Percentiles rank a stretch among this genome's conserved stretches.
These are phyloP conservation scores for Pelargonium myrrhifolium DNA, from an alignment of 441 rosid species.

Conservation along the genomic window DNA sequence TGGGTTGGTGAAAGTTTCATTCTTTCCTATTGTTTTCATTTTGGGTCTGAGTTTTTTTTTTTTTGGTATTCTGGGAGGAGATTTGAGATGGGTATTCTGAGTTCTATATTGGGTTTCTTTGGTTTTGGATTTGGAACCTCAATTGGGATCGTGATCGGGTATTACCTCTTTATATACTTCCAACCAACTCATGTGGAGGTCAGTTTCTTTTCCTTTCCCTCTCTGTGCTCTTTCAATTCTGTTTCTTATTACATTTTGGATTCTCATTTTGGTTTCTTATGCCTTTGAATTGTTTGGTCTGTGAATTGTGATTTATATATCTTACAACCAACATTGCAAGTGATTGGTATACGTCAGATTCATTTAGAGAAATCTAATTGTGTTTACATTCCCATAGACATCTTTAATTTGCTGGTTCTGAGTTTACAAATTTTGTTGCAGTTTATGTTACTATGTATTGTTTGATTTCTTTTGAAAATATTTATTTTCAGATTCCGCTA, in stretches of 20 bases:
- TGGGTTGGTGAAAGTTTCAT: background rate
- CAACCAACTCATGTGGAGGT: constrained; percentile 51
- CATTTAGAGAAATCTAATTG: background rate
- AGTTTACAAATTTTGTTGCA: too few relatives aligned
- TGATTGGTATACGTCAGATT: background rate
- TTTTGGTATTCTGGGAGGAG: background rate
- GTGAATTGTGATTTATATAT: background rate
- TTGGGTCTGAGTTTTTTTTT: background rate
- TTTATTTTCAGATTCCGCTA: background rate
- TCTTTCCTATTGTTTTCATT: background rate
- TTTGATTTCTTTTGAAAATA: too few relatives aligned
- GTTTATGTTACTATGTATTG: too few relatives aligned
- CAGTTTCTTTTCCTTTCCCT: constrained; percentile 1
- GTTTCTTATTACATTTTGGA: background rate
- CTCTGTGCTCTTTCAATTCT: background rate
- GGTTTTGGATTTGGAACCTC: constrained; percentile 64
- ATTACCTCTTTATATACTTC: constrained; percentile 45
- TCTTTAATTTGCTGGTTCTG: background rate
- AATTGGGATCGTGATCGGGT: constrained; percentile 46
- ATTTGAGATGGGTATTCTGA: constrained; percentile 55
- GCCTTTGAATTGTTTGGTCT: background rate
- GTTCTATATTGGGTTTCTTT: constrained; percentile 37
- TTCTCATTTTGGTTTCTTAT: background rate
- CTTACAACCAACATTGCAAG: background rate
- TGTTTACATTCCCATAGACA: background rate